Evolutionary conservation across 2,329 filamentous ascomycete genomes (phyloP), one percentile per base, ranked within the genome.

Genomic region (Alternaria gaisen): DNA sequence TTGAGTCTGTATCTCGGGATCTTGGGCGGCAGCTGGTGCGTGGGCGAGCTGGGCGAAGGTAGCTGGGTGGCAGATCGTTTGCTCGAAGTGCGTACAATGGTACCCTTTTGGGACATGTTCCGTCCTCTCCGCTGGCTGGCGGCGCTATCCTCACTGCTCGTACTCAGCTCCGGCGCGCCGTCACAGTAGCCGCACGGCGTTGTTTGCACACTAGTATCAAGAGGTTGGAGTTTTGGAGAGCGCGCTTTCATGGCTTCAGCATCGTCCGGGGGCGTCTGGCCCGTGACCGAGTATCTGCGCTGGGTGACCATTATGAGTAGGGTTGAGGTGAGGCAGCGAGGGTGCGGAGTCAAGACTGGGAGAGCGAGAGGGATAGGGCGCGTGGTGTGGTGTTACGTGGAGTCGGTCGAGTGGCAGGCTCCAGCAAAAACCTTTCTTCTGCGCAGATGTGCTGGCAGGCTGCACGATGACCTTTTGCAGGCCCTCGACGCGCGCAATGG

Each of bases 21-120:
- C 73, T 78, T 78, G 57, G 73, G 72, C n/a, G 73, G 76, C 53
- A 76, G 58, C 52, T 71, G 71, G 36, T 72, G 73, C 14, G 71
- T 70, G 4, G 75, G 75, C 57, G 74, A 76, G 66, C 44, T 76
- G 52, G 75, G 75, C 58, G 75, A 77, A 28, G 75, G 75, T 56
- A 77, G 63, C 64, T 77, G 75, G 10, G 75, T 77, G 3, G 76
- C 76, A 9, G 75, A 77, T 22, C 76, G 73, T 57, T 78, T 78
- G 58, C 73, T 72, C 47, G 74, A 77, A 6, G 72, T 74, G 43
- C 75, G 70, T 36, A 65, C 70, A 32, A 70, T 58, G 24, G 63
- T 66, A 44, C 68, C 65, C 38, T 64, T 56, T n/a, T 72, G 66
- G 40, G 67, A 65, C 61, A 71, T 68, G 41, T 68, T 75, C 24